Evolutionary conservation across 2,329 filamentous ascomycete genomes (phyloP).

Genomic region (Colletotrichum sp.): DNA sequence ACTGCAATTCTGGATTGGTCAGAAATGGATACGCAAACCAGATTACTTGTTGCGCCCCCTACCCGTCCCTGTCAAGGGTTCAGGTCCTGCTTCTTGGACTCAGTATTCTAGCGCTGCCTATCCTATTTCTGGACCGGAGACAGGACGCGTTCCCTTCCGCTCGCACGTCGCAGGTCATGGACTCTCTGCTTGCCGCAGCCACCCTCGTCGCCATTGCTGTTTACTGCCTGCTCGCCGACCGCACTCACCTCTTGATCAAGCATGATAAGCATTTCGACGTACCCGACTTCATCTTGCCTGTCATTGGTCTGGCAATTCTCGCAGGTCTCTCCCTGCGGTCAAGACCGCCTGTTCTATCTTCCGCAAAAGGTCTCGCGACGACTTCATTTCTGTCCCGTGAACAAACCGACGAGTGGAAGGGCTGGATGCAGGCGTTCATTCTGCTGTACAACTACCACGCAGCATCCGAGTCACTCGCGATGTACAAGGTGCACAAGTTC

Average conservation of each 20-base stretch:
- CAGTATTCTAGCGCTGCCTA: conserved; percentile 11
- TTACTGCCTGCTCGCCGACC: conserved; percentile 60
- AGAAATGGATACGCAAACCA: conserved; percentile 45
- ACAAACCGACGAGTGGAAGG: conserved; percentile 71
- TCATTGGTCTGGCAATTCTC: conserved; percentile 29
- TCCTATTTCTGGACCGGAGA: conserved; percentile 3
- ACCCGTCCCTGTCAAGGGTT: conserved; percentile 30
- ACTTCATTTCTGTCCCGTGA: conserved; percentile 48
- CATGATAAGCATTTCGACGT: conserved; percentile 48
- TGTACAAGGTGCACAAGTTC: conserved; percentile 61
- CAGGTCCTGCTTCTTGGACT: conserved; percentile 28
- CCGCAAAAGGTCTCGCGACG: background rate
- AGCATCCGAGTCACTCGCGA: conserved; percentile 47
- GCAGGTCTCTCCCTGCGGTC: conserved; percentile 8
- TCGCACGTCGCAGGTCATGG: conserved; percentile 16
- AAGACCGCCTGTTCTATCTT: background rate
- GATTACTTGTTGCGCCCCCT: conserved; percentile 58
- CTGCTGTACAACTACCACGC: conserved; percentile 64
- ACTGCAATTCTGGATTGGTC: conserved; percentile 51
- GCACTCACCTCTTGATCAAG: conserved; percentile 59
- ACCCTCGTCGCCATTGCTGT: conserved; percentile 24
- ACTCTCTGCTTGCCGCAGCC: conserved; percentile 33
- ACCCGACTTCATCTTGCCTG: conserved; percentile 25
- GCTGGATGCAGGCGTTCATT: conserved; percentile 64
- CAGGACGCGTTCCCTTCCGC: conserved; percentile 27